phyloP scores from a whole-genome alignment of 139 green algal species.

The Coelastrella sp. region DNA sequence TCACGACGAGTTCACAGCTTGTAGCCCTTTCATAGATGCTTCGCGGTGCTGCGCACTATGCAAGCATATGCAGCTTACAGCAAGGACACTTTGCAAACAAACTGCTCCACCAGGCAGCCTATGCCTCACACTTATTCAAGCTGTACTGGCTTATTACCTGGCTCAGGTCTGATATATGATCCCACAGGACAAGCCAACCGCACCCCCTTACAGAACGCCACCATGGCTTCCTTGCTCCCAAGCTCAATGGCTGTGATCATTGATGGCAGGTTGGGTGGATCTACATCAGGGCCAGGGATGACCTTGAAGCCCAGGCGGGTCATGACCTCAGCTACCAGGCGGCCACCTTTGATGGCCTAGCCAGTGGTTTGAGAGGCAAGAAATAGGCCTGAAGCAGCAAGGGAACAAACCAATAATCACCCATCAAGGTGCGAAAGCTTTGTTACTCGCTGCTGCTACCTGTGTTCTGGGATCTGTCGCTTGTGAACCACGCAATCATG shows the following conservation, averaged over 20 bases:
- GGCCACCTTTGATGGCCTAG: constrained; percentile 93
- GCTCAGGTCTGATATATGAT: constrained; percentile 87
- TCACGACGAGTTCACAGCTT: too few species aligned
- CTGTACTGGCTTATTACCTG: too few species aligned
- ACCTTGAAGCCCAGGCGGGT: constrained; percentile 69
- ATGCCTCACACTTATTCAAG: too few species aligned
- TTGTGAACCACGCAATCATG: too few species aligned
- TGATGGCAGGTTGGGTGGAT: constrained; percentile 55
- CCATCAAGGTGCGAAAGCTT: neutral
- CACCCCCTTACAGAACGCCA: constrained; percentile 88
- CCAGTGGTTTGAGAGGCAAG: constrained; percentile 90
- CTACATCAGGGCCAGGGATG: constrained; percentile 53
- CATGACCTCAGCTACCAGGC: constrained; percentile 83
- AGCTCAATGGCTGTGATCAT: constrained; percentile 94
- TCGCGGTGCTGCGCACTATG: too few species aligned
- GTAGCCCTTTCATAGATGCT: too few species aligned
- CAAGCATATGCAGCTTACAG: too few species aligned
- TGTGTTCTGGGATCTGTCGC: too few species aligned
- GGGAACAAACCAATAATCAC: neutral
- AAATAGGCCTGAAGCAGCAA: constrained; percentile 70
- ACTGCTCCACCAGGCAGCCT: too few species aligned
- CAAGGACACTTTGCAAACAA: too few species aligned
- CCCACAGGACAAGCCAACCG: constrained; percentile 88
- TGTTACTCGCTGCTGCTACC: too few species aligned
- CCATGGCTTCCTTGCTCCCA: constrained; percentile 75